Base-by-base conservation (phyloP, 2,329 filamentous ascomycete genomes). In the Epichloe scottii region DNA sequence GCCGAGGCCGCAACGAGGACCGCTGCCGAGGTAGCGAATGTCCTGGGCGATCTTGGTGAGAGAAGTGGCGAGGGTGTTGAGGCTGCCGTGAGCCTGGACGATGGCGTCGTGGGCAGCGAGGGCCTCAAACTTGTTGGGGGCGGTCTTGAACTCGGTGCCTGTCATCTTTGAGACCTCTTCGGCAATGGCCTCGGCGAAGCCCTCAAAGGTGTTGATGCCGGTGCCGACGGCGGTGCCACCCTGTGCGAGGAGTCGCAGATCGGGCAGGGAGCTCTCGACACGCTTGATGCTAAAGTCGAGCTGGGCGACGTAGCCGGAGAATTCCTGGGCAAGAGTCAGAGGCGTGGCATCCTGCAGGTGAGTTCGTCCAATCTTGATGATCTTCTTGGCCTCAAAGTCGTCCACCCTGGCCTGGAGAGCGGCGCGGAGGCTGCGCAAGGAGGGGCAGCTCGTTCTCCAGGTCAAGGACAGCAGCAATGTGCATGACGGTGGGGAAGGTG, bases 401-500 rank as follows among this genome's bases (percentile, higher is more conserved):
- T 94, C 83, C 41, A 87, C 83, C 81, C 97, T 97, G 68, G 80
- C 78, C 74, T 95, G 84, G 55, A 98, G 77, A 47, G 89, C 89
- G 56, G 84, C 77, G 57, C 89, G 85, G 51, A 98, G 81, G 70
- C 81, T 89, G 70, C 77, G 83, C 56, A 97, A 77, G 46, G 89
- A 78, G 39, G 93, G 93, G 72, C 44, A 98, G 83, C 61, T 85
- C 79, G 65, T 85, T 78, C 73, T 96, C 89, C 54, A 96, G 78
- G 70, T 97, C 93, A 54, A 97, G 79, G 46, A 97, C 90, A 56
- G 91, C 91, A 54, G 93, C 91, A 66, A 98, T 96, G 78, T 97
- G 93, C 93, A 98, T 98, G 67, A 96, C 93, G 59, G 93, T 97
- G 41, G 93, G 93, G 81, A 98, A 98, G 60, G 91, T 96, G 69